These are phyloP conservation scores for Candida rishiriensis DNA, from an alignment of 805 yeast genomes.

Conservation along the genomic window DNA sequence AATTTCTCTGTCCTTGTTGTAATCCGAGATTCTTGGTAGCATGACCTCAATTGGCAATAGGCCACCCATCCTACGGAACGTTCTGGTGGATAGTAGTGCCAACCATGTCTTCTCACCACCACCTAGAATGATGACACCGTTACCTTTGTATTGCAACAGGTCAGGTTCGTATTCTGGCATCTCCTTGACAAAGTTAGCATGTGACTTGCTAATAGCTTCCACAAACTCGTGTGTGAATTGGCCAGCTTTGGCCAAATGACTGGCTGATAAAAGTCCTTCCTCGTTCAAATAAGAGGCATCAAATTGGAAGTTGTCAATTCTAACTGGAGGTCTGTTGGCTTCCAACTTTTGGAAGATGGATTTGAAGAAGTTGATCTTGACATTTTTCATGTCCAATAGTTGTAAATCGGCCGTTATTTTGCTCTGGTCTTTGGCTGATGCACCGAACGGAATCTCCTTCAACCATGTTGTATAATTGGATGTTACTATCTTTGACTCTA, in stretches of 20 bases:
- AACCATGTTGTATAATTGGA: constrained; percentile 25
- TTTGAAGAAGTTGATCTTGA: constrained; percentile 18
- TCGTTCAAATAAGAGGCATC: constrained; percentile 6
- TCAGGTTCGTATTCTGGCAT: constrained; percentile 37
- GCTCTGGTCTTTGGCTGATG: neutral
- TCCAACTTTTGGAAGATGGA: constrained; percentile 19
- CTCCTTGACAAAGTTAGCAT: constrained; percentile 25
- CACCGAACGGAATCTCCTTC: constrained; percentile 6
- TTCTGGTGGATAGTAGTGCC: constrained; percentile 49
- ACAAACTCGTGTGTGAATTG: constrained; percentile 17
- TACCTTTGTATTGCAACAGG: constrained; percentile 32
- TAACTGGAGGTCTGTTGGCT: constrained; percentile 14
- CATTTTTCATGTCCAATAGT: constrained; percentile 7
- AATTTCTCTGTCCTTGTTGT: constrained; percentile 39
- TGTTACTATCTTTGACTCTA: constrained; percentile 14
- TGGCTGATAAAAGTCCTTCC: constrained; percentile 5
- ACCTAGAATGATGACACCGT: constrained; percentile 67
- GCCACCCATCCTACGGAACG: constrained; percentile 44
- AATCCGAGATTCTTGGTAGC: constrained; percentile 37
- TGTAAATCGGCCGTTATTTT: constrained; percentile 7
- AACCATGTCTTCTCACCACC: constrained; percentile 63
- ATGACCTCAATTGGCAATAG: constrained; percentile 42
- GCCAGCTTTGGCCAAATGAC: constrained; percentile 9
- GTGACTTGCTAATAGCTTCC: constrained; percentile 33
- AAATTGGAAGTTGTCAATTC: constrained; percentile 15